Evolutionary conservation across 2,329 filamentous ascomycete species (phyloP).

Genomic region (Tolypocladium inflatum): DNA sequence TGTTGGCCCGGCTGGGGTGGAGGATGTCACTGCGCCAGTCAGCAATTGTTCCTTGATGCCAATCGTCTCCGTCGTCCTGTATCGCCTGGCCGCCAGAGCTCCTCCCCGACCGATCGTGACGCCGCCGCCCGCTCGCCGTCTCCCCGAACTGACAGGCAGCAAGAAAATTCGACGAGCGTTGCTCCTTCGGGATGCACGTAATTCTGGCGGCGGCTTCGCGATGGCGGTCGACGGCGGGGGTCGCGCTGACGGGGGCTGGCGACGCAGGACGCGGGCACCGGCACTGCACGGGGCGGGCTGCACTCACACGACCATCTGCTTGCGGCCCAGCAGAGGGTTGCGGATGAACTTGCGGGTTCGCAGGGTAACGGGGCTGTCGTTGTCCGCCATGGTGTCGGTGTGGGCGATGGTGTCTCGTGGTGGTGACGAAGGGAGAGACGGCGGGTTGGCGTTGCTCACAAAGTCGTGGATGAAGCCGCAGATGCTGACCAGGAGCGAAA

Average conservation of each 20-base stretch:
- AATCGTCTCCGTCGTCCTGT: not conserved
- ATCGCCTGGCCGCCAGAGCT: not conserved
- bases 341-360: conserved; percentile 99
- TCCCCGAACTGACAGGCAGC: not conserved
- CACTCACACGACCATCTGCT: conserved; percentile 99
- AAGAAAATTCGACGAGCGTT: not conserved
- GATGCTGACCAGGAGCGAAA: conserved; percentile 21
- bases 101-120: not conserved
- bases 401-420: conserved; percentile 23
- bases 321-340: conserved; percentile 96
- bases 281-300: conserved; percentile 10
- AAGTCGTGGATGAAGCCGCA: conserved; percentile 19
- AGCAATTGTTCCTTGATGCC: conserved; percentile 3
- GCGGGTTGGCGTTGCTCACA: conserved; percentile 15
- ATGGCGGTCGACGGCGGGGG: not conserved
- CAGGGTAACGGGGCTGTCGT: conserved; percentile 68
- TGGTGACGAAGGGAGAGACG: conserved; percentile 19
- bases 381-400: conserved; percentile 77
- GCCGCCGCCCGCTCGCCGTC: not conserved
- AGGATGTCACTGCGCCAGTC: conserved; percentile 75
- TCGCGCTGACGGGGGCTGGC: not conserved
- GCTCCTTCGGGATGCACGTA: not conserved
- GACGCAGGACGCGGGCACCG: not conserved
- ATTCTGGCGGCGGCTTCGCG: not conserved
- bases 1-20: conserved; percentile 96